Percentiles rank a stretch among this genome's conserved stretches.
Evolutionary conservation across 2,329 filamentous ascomycete genomes (phyloP).

Genomic region (Dothistroma septosporum): DNA sequence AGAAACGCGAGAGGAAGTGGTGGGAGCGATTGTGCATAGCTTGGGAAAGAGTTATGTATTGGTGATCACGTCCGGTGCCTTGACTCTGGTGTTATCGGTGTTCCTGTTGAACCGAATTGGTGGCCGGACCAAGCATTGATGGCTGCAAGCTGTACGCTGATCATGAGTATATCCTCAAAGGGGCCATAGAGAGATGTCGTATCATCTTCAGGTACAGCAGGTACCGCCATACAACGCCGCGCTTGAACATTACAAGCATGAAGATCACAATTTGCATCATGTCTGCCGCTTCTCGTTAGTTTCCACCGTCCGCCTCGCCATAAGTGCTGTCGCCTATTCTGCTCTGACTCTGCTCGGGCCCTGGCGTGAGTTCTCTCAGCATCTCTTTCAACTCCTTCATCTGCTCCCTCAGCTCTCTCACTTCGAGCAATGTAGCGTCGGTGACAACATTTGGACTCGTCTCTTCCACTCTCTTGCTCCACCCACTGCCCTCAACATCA

Average conservation of each 20-base stretch:
- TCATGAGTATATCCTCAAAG: background rate
- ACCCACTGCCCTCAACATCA: slow-evolving; percentile 79
- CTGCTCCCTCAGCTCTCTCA: slow-evolving; percentile 43
- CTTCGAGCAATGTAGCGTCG: slow-evolving; percentile 69
- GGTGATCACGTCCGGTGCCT: slow-evolving; percentile 8
- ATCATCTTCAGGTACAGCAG: background rate
- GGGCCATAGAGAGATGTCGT: background rate
- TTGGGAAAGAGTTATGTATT: slow-evolving; percentile 10
- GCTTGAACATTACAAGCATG: background rate
- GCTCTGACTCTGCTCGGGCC: slow-evolving; percentile 8
- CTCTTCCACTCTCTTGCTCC: slow-evolving; percentile 73
- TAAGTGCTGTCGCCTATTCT: slow-evolving; percentile 3
- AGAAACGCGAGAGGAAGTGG: slow-evolving; percentile 6
- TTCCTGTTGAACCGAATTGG: slow-evolving; percentile 1
- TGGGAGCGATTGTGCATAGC: slow-evolving; percentile 6
- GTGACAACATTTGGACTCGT: slow-evolving; percentile 77
- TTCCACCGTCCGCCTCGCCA: background rate
- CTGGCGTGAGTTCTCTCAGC: slow-evolving; percentile 24
- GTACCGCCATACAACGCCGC: background rate
- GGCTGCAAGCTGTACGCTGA: background rate
- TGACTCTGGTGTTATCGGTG: slow-evolving; percentile 8
- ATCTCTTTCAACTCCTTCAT: slow-evolving; percentile 45
- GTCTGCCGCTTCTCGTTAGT: background rate
- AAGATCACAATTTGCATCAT: background rate
- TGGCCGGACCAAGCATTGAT: background rate